Evolutionary conservation across 345 rosid species (phyloP).

Genomic region (Aquilaria malaccensis): DNA sequence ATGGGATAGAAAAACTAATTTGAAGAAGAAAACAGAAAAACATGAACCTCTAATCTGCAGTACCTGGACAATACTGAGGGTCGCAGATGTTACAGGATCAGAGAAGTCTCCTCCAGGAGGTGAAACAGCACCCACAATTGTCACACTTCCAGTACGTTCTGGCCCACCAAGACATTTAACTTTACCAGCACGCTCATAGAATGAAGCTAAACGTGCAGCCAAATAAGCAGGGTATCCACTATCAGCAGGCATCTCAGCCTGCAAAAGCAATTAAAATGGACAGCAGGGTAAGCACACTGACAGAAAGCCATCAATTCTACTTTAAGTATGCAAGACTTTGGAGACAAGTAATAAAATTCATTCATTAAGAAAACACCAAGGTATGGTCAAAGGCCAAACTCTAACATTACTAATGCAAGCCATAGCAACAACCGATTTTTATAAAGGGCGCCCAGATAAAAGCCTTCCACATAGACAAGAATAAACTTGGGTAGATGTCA

Average conservation of each 20-base stretch:
- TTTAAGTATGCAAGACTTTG: neutral
- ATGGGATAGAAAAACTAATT: too few species aligned
- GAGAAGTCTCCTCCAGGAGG: constrained; percentile 99
- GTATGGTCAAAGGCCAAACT: too few species aligned
- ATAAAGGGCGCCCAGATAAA: too few species aligned
- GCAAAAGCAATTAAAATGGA: constrained; percentile 22
- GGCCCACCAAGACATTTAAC: constrained; percentile 99
- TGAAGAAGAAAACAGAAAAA: neutral
- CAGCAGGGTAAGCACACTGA: constrained; percentile 5
- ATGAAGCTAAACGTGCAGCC: constrained; percentile 98
- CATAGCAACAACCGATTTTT: too few species aligned
- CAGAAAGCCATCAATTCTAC: neutral
- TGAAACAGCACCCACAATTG: constrained; percentile 99
- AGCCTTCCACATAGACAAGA: too few species aligned
- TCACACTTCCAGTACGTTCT: constrained; percentile 97
- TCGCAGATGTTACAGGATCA: constrained; percentile 99
- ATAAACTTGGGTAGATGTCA: too few species aligned
- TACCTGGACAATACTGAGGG: constrained; percentile 99
- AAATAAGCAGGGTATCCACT: constrained; percentile 99
- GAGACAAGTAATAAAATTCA: neutral
- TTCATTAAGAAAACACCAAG: neutral
- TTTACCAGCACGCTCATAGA: constrained; percentile 99
- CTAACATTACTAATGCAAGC: too few species aligned
- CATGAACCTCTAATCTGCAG: neutral
- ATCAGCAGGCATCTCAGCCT: constrained; percentile 99